A percentile compares a stretch with the other conserved stretches of the same genome.
Evolutionary conservation across 2,329 filamentous ascomycete species (phyloP).

Genomic region (Diaporthe eres): DNA sequence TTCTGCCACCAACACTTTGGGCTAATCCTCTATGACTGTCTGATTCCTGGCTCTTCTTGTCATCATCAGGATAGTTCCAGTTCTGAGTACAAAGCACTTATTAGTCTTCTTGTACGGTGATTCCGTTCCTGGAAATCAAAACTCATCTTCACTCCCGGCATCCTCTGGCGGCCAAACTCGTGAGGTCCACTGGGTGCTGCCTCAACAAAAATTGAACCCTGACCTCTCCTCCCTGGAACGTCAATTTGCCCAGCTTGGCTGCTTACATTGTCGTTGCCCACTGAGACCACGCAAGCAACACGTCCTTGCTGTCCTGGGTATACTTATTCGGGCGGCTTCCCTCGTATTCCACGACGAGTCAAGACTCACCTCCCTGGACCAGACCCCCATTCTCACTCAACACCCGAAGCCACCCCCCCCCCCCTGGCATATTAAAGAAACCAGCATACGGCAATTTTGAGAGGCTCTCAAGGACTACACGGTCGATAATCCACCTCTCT

Average conservation of each 20-base stretch:
- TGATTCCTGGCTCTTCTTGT: not conserved
- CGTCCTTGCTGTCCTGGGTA: not conserved
- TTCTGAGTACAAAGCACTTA: constrained; percentile 2
- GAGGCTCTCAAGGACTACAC: not conserved
- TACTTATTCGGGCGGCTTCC: constrained; percentile 24
- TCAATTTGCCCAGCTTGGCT: constrained; percentile 5
- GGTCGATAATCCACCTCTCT: not conserved
- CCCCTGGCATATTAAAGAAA: not conserved
- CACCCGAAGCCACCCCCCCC: not conserved
- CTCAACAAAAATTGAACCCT: constrained; percentile 1
- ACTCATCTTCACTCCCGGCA: not conserved
- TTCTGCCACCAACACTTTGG: not conserved
- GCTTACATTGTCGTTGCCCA: not conserved
- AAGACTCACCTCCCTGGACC: constrained; percentile 1
- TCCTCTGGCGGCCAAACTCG: not conserved
- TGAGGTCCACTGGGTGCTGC: not conserved
- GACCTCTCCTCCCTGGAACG: not conserved
- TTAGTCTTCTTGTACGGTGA: not conserved
- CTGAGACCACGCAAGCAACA: not conserved
- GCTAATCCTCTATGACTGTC: not conserved
- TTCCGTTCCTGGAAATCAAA: constrained; percentile 12
- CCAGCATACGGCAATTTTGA: not conserved
- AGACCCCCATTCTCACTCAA: not conserved
- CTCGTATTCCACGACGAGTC: constrained; percentile 25
- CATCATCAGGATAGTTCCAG: not conserved